Evolutionary conservation across 805 yeast species (phyloP).

Genomic region (Candida verbasci): DNA sequence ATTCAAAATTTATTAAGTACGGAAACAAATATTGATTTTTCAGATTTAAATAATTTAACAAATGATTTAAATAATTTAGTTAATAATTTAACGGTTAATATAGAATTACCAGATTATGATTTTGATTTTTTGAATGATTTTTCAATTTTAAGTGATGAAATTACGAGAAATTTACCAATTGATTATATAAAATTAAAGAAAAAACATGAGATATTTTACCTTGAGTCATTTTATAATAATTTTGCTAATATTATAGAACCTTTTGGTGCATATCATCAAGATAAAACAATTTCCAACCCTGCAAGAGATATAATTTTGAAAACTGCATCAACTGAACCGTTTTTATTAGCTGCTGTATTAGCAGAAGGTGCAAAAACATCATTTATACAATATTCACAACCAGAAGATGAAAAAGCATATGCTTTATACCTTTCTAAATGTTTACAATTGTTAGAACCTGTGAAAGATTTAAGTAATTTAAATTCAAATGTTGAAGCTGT

Average conservation of each 20-base stretch:
- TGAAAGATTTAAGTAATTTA: conserved; percentile 10
- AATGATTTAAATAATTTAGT: conserved; percentile 28
- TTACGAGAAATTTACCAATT: conserved; percentile 22
- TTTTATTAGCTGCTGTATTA: conserved; percentile 59
- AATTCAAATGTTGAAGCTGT: conserved; percentile 56
- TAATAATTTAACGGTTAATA: conserved; percentile 21
- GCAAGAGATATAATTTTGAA: conserved; percentile 57
- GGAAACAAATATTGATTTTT: conserved; percentile 6
- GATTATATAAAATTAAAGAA: conserved; percentile 23
- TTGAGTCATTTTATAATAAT: conserved; percentile 31
- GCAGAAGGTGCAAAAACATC: conserved; percentile 66
- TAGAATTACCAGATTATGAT: conserved; percentile 3
- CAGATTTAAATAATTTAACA: conserved; percentile 24
- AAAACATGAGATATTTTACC: conserved; percentile 24
- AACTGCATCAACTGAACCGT: conserved; percentile 56
- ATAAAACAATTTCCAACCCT: conserved; percentile 37
- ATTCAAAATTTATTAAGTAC: conserved; percentile 4
- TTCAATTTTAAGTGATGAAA: conserved; percentile 4
- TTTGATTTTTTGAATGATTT: conserved; percentile 7
- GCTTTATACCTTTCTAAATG: conserved; percentile 60
- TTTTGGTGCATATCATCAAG: conserved; percentile 27
- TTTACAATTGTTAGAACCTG: conserved; percentile 42
- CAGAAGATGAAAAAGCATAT: conserved; percentile 59
- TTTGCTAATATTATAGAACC: conserved; percentile 34
- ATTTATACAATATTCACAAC: conserved; percentile 34